A percentile compares a stretch with the other conserved stretches of the same genome.
phyloP scores from a whole-genome alignment of 768 basidiomycete genomes.

The Hygrophoropsis aurantiaca region DNA sequence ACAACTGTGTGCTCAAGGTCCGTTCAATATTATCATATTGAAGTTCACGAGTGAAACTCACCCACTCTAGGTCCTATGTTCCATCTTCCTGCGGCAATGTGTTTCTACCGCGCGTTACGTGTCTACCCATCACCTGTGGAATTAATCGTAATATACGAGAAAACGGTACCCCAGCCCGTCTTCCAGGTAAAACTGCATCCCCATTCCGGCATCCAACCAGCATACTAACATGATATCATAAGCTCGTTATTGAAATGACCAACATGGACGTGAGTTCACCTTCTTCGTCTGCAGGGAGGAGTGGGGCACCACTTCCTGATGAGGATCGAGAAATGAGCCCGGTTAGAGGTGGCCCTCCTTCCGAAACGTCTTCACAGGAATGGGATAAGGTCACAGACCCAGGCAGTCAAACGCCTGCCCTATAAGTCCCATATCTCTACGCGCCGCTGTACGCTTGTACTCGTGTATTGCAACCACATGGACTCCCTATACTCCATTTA shows the following conservation, averaged over 20 bases:
- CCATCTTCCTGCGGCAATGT: conserved; percentile 77
- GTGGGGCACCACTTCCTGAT: conserved; percentile 34
- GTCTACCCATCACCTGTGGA: conserved; percentile 96
- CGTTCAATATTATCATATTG: neutral
- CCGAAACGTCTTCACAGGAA: conserved; percentile 86
- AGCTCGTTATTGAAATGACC: conserved; percentile 82
- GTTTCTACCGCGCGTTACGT: conserved; percentile 90
- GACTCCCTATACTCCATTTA: conserved; percentile 14
- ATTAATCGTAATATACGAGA: conserved; percentile 92
- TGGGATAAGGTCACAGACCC: conserved; percentile 88
- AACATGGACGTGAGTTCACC: conserved; percentile 84
- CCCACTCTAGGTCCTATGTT: conserved; percentile 64
- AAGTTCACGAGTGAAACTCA: neutral
- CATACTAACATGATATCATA: conserved; percentile 4
- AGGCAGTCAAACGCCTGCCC: conserved; percentile 51
- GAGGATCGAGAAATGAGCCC: conserved; percentile 60
- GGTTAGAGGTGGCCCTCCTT: conserved; percentile 66
- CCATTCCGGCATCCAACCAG: neutral
- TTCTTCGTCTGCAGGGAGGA: conserved; percentile 37
- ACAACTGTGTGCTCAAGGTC: conserved; percentile 74
- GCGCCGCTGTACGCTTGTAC: conserved; percentile 31
- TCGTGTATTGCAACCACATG: conserved; percentile 20
- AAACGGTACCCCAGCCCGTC: conserved; percentile 78
- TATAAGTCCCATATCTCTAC: conserved; percentile 23
- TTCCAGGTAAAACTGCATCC: conserved; percentile 58